Evolutionary conservation across 23 red algal species (phyloP).

Genomic region (Gracilaria caudata): DNA sequence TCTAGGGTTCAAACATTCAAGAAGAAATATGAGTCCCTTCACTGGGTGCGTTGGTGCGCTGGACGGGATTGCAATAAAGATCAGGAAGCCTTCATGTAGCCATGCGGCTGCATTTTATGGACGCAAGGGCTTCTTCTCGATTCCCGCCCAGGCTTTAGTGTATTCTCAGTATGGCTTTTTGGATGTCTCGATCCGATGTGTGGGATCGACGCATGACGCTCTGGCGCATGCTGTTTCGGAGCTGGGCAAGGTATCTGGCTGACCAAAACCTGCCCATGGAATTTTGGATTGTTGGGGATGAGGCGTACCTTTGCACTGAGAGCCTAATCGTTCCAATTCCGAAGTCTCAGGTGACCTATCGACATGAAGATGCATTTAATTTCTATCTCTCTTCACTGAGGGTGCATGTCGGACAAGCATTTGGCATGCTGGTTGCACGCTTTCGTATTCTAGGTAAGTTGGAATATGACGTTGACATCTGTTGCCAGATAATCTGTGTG

Average conservation of each 20-base stretch:
- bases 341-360: background rate
- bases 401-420: background rate
- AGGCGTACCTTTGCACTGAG: constrained; percentile 17
- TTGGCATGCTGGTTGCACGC: background rate
- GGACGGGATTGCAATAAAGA: constrained; percentile 9
- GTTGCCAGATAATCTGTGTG: background rate
- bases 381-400: background rate
- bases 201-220: background rate
- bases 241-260: background rate
- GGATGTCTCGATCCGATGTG: background rate
- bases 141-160: constrained; percentile 11
- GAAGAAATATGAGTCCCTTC: background rate
- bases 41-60: constrained; percentile 10
- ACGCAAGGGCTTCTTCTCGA: background rate
- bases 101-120: constrained; percentile 11
- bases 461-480: background rate
- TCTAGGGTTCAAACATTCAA: background rate
- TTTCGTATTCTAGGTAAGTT: background rate
- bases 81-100: background rate
- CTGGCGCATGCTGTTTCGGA: constrained; percentile 10
- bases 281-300: constrained; percentile 26
- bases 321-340: constrained; percentile 3
- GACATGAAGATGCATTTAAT: background rate
- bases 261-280: background rate
- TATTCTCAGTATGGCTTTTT: constrained; percentile 18